A percentile compares a stretch with the other conserved stretches of the same genome.
These are phyloP conservation scores for Solanum tarapatanum DNA, from an alignment of 257 asterid species.

Conservation along the genomic window DNA sequence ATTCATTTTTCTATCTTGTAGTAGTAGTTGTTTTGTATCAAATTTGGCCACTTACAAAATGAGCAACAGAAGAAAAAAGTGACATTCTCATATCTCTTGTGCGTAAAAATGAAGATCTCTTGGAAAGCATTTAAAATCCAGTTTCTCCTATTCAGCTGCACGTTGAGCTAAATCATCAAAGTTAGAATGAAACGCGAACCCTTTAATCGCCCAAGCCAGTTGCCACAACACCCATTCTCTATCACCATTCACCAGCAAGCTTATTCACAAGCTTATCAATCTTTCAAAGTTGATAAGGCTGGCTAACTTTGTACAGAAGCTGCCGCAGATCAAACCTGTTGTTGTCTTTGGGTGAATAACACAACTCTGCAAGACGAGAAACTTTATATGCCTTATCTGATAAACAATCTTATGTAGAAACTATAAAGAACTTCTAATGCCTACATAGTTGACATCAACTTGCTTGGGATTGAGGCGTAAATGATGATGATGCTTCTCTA, in stretches of 20 bases:
- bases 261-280: slow-evolving; percentile 30
- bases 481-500: neutral
- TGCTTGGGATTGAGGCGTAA: neutral
- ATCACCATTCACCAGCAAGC: slow-evolving; percentile 10
- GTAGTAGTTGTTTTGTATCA: neutral
- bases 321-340: slow-evolving; percentile 80
- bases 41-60: neutral
- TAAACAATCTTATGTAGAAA: neutral
- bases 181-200: slow-evolving; percentile 42
- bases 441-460: neutral
- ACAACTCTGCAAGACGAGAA: slow-evolving; percentile 28
- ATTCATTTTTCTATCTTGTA: neutral
- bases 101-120: neutral
- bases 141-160: neutral
- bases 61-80: neutral
- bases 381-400: neutral
- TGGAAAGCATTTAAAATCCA: neutral
- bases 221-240: slow-evolving; percentile 61
- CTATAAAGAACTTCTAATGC: neutral
- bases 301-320: slow-evolving; percentile 61
- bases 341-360: slow-evolving; percentile 83
- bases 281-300: slow-evolving; percentile 78
- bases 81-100: neutral
- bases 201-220: slow-evolving; percentile 65
- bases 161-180: neutral